Evolutionary conservation across 169 alveolate species (phyloP), one percentile per base, ranked within the genome.

Genomic region (Babesia gibsoni): DNA sequence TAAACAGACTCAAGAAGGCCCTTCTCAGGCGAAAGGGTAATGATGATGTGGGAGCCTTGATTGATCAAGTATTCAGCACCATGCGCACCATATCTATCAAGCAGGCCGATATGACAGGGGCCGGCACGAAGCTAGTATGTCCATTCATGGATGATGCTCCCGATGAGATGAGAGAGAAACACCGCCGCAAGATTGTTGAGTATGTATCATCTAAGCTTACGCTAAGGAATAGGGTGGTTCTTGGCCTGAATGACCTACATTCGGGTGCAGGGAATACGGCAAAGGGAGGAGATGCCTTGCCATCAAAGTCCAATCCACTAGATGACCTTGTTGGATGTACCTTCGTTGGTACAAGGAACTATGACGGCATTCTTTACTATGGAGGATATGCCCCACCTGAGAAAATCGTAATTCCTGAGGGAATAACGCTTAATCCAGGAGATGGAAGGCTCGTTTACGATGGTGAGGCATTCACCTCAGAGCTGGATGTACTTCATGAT

Each of bases 81-180:
- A 32, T 32, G 39, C 48, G 83, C 36, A 52, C 68, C 12, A 63
- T 79, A 36, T 65, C 67, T 25, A 39, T 79, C 33, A 39, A 59
- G 37, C 88, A 67, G 35, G 16, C 65, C 23, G 80, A 64, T 10
- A 18, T 53, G 68, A 52, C 45, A 10, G 54, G 46, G 42, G 25
- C 39, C 29, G 68, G 46, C 4, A 77, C 42, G 22, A 58, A 45
- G 0, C 59, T 79, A 50, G 30, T 79, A 14, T 79, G 88, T 43
- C 88, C 82, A 29, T 79, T 69, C 66, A 79, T 79, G 88, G 69
- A 59, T 18, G 88, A 67, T 22, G 79, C 86, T 14, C 86, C 80
- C 20, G 67, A 52, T 12, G 77, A 43, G 20, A 8, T 67, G 23
- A 59, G 86, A 12, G 25, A 63, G 16, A 35, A 56, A 4, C 49